phyloP scores from a whole-genome alignment of 2,329 filamentous ascomycete species.

The Hymenoscyphus linearis region DNA sequence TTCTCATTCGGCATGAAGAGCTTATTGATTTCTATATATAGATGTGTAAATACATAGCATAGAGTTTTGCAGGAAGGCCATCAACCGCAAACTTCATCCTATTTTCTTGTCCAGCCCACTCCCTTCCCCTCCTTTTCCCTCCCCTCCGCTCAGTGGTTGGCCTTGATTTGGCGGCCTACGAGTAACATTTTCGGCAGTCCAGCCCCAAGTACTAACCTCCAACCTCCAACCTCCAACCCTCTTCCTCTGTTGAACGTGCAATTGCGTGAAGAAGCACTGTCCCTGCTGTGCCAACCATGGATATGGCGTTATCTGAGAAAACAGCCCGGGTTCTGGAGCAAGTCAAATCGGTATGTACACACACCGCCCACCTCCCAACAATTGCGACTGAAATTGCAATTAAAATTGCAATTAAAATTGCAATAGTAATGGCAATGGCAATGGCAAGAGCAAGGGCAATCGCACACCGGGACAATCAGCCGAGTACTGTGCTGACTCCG shows the following conservation, averaged over 20 bases:
- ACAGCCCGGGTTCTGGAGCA: slow-evolving; percentile 20
- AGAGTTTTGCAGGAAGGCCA: not conserved
- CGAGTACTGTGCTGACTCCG: not conserved
- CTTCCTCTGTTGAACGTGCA: not conserved
- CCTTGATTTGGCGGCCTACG: not conserved
- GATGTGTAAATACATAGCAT: not conserved
- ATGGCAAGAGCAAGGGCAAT: too few relatives aligned
- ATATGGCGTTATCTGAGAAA: slow-evolving; percentile 18
- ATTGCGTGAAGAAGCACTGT: not conserved
- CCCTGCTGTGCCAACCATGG: slow-evolving; percentile 2
- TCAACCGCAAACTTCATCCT: not conserved
- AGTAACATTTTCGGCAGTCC: not conserved
- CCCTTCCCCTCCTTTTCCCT: not conserved
- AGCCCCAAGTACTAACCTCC: not conserved
- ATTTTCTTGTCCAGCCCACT: not conserved
- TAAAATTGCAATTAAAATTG: too few relatives aligned
- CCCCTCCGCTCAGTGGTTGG: not conserved
- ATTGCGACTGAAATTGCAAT: too few relatives aligned
- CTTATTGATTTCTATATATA: not conserved
- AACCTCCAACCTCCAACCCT: not conserved
- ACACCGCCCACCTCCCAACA: too few relatives aligned
- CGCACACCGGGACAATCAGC: not conserved
- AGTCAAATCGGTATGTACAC: slow-evolving; percentile 24
- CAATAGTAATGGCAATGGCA: too few relatives aligned
- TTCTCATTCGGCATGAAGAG: not conserved